Conservation (phyloP, 2,329 filamentous ascomycete species). For the Penicillium corylophilum region DNA sequence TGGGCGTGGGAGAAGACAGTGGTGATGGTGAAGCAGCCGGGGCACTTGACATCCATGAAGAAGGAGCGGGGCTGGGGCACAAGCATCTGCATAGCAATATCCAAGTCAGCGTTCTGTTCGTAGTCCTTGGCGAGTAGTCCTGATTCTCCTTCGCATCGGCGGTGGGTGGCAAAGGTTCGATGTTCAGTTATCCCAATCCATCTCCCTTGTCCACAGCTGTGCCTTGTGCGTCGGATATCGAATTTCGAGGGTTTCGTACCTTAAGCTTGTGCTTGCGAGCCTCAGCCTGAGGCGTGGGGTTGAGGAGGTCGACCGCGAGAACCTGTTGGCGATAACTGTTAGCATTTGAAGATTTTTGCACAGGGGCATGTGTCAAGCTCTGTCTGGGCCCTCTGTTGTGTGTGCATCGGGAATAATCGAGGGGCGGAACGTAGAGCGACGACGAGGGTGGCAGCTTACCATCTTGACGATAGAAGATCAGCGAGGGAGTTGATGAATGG, state of each 20-base stretch:
- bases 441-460: slow-evolving; percentile 32
- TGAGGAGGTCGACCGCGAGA: slow-evolving; percentile 99
- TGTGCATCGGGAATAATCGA: slow-evolving; percentile 4
- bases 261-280: slow-evolving; percentile 99
- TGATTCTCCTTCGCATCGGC: not conserved
- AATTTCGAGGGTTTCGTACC: slow-evolving; percentile 58
- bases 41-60: slow-evolving; percentile 99
- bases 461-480: slow-evolving; percentile 47
- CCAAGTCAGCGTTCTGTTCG: not conserved
- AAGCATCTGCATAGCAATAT: slow-evolving; percentile 65
- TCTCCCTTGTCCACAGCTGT: slow-evolving; percentile 5
- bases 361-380: not conserved
- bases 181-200: slow-evolving; percentile 1
- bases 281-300: slow-evolving; percentile 96
- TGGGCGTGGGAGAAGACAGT: slow-evolving; percentile 99
- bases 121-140: not conserved
- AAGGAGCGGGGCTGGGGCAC: slow-evolving; percentile 96
- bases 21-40: slow-evolving; percentile 99
- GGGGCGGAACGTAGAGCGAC: slow-evolving; percentile 1
- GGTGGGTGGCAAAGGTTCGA: not conserved
- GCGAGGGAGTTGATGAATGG: slow-evolving; percentile 39
- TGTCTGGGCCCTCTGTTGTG: not conserved
- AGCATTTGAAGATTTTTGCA: slow-evolving; percentile 16
- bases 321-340: slow-evolving; percentile 60
- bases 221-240: slow-evolving; percentile 5